These are phyloP conservation scores for Porphyrellus cyaneotinctus DNA, from an alignment of 768 basidiomycete genomes.

Conservation along the genomic window DNA sequence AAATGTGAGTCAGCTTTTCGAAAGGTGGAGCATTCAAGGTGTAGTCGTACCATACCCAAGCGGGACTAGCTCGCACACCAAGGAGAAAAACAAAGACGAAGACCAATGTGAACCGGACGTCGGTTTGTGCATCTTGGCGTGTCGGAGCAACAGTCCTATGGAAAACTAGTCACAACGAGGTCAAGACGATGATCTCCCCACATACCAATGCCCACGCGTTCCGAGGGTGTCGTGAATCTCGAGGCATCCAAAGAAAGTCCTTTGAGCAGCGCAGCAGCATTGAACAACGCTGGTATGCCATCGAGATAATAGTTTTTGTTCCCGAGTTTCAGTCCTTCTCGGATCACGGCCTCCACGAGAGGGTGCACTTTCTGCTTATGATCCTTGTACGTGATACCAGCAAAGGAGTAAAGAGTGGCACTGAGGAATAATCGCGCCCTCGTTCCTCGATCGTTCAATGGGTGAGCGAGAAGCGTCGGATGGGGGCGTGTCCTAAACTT, in stretches of 20 bases:
- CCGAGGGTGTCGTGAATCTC: conserved; percentile 38
- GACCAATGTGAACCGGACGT: conserved; percentile 65
- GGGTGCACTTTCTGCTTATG: conserved; percentile 58
- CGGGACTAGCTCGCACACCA: conserved; percentile 65
- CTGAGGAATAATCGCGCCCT: conserved; percentile 74
- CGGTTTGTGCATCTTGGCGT: conserved; percentile 61
- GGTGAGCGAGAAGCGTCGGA: conserved; percentile 38
- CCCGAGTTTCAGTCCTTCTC: conserved; percentile 83
- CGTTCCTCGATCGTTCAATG: conserved; percentile 28
- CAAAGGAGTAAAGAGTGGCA: conserved; percentile 69
- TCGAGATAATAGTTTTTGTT: conserved; percentile 72
- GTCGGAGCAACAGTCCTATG: conserved; percentile 64
- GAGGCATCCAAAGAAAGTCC: conserved; percentile 29
- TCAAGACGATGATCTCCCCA: background rate
- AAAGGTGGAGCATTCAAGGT: background rate
- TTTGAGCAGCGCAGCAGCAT: conserved; percentile 43
- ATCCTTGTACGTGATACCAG: conserved; percentile 53
- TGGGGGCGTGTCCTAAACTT: conserved; percentile 18
- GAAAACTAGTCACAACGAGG: background rate
- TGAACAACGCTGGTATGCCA: conserved; percentile 66
- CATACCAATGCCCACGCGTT: conserved; percentile 59
- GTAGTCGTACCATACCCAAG: conserved; percentile 41
- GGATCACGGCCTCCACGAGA: conserved; percentile 65
- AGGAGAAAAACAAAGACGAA: conserved; percentile 66
- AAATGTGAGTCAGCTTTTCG: conserved; percentile 1